Evolutionary conservation across 2,329 filamentous ascomycete species (phyloP).

Genomic region (Clarireedia paspali): DNA sequence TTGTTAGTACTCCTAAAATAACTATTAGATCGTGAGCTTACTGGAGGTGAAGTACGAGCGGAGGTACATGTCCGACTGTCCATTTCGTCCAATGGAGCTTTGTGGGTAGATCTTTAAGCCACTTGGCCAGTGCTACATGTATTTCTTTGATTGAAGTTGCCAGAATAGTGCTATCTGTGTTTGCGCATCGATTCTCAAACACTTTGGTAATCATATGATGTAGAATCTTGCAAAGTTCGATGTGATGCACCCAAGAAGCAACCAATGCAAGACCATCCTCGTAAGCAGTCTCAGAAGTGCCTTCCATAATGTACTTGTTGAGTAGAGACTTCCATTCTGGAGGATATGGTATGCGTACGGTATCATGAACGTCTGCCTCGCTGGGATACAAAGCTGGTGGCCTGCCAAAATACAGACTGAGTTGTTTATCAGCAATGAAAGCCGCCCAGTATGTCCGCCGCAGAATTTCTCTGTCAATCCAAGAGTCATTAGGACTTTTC

Average conservation of each 20-base stretch:
- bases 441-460: constrained; percentile 44
- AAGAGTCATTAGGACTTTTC: constrained; percentile 34
- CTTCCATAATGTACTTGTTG: constrained; percentile 40
- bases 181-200: constrained; percentile 40
- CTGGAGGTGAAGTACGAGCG: constrained; percentile 41
- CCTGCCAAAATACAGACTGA: constrained; percentile 43
- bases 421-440: constrained; percentile 43
- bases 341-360: constrained; percentile 41
- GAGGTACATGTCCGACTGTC: constrained; percentile 39
- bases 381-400: constrained; percentile 42
- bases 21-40: constrained; percentile 9
- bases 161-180: constrained; percentile 34
- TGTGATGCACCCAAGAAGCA: constrained; percentile 39
- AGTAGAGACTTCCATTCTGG: constrained; percentile 40
- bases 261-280: constrained; percentile 39
- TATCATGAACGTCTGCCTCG: constrained; percentile 42
- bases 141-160: constrained; percentile 38
- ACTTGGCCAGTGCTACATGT: constrained; percentile 40
- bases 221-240: constrained; percentile 41
- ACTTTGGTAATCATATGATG: constrained; percentile 43
- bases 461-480: constrained; percentile 39
- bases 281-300: constrained; percentile 37
- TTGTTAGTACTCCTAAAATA: background rate
- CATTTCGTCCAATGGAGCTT: constrained; percentile 45
- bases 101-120: constrained; percentile 38